These are phyloP conservation scores for Chaetomium sp. DNA, from an alignment of 2,329 filamentous ascomycete genomes.

Conservation along the genomic window DNA sequence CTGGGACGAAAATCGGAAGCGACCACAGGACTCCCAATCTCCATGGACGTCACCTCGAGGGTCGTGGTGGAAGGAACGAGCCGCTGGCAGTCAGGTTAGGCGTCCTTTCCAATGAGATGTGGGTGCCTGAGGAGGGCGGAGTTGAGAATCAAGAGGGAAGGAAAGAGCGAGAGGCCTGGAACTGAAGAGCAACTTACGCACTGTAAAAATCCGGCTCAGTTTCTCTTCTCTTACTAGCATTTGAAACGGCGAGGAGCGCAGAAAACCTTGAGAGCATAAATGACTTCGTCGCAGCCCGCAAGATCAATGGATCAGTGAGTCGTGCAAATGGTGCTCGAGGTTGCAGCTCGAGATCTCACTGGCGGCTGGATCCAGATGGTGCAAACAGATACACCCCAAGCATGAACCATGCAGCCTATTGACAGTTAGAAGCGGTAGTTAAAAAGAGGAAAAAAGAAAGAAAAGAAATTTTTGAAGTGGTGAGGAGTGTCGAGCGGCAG, in stretches of 20 bases:
- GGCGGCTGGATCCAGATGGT: not conserved
- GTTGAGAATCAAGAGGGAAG: conserved; percentile 6
- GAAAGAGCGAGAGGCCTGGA: not conserved
- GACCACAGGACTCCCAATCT: not conserved
- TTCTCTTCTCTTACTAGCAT: not conserved
- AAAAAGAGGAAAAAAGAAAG: not conserved
- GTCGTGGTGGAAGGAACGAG: conserved; percentile 13
- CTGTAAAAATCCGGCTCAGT: not conserved
- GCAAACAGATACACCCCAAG: not conserved
- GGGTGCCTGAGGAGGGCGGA: conserved; percentile 16
- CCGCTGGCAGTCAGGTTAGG: not conserved
- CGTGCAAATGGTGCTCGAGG: not conserved
- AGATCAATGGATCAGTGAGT: not conserved
- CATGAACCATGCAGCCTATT: not conserved
- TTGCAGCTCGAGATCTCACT: not conserved
- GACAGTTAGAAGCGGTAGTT: not conserved
- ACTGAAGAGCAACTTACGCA: not conserved
- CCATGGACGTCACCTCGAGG: no score
- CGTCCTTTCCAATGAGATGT: not conserved
- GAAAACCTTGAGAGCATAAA: not conserved
- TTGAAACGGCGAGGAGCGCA: not conserved
- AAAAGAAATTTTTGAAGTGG: not conserved
- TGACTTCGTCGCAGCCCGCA: not conserved
- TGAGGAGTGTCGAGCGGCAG: not conserved
- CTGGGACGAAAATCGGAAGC: conserved; percentile 5